Evolutionary conservation across 1,284 basidiomycete species (phyloP).

Genomic region (Papiliotrema terrestris): DNA sequence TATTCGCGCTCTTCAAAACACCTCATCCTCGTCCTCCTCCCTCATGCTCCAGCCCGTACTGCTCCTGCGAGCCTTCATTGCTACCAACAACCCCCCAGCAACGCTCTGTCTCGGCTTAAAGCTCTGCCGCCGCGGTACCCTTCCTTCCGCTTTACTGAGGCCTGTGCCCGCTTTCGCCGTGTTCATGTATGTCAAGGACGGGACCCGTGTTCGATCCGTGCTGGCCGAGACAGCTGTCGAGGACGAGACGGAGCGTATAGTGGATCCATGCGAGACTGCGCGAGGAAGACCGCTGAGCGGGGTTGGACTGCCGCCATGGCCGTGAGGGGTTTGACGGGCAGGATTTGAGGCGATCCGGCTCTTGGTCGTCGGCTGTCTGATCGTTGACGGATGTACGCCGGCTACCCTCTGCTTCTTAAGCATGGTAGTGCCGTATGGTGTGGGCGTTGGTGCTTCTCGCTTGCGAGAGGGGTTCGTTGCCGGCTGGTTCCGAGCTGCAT

Average conservation of each 20-base stretch:
- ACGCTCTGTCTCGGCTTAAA: slow-evolving; percentile 8
- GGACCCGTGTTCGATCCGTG: slow-evolving; percentile 1
- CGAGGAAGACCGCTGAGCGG: neutral
- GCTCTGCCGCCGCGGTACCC: slow-evolving; percentile 4
- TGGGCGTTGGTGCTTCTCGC: slow-evolving; percentile 39
- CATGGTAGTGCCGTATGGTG: slow-evolving; percentile 18
- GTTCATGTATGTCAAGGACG: neutral
- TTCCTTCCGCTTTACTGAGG: slow-evolving; percentile 2
- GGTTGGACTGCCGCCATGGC: neutral
- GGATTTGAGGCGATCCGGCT: neutral
- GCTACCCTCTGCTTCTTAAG: slow-evolving; percentile 11
- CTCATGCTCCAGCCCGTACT: slow-evolving; percentile 3
- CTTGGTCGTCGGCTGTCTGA: neutral
- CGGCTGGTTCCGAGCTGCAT: no score
- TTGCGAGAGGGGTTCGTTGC: slow-evolving; percentile 11
- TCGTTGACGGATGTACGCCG: neutral
- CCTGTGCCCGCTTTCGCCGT: neutral
- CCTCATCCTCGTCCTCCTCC: slow-evolving; percentile 6
- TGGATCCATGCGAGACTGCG: neutral
- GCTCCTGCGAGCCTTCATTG: slow-evolving; percentile 1
- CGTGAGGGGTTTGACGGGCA: neutral
- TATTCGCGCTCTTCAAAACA: no score
- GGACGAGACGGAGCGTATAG: neutral
- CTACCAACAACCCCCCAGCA: neutral
- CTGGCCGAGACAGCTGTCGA: slow-evolving; percentile 1